Conservation (phyloP, 2,329 filamentous ascomycete species). For the Sarocladiaceae sp. region DNA sequence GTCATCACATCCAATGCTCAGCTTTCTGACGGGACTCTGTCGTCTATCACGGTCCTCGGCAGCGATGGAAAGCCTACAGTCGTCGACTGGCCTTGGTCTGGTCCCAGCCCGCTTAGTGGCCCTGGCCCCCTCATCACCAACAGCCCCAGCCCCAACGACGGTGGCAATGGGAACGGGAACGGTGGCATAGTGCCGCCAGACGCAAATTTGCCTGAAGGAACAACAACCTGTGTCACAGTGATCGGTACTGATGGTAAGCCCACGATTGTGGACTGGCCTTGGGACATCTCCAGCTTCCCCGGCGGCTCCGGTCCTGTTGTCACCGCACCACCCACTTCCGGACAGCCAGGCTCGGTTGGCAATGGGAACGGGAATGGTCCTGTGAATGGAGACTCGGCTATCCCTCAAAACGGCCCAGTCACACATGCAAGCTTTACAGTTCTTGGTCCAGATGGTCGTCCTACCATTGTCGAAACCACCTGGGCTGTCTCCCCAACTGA, state of each 20-base stretch:
- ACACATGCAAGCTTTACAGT: slow-evolving; percentile 9
- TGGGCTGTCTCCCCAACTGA: slow-evolving; percentile 17
- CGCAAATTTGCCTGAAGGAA: neutral
- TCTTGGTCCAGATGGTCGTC: slow-evolving; percentile 7
- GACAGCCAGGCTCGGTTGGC: neutral
- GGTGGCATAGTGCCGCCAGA: neutral
- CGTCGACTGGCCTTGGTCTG: slow-evolving; percentile 5
- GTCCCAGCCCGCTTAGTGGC: neutral
- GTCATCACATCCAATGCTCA: neutral
- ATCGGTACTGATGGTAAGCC: slow-evolving; percentile 7
- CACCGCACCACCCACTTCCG: neutral
- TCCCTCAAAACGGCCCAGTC: neutral
- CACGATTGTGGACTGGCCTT: slow-evolving; percentile 10
- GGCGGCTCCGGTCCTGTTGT: neutral
- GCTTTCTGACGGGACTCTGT: neutral
- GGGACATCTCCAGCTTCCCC: neutral
- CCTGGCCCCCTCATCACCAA: neutral
- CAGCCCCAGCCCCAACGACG: neutral
- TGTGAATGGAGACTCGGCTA: neutral
- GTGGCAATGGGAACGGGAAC: neutral
- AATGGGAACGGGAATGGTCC: neutral
- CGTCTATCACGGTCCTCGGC: neutral
- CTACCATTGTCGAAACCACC: slow-evolving; percentile 7
- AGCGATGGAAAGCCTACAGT: slow-evolving; percentile 11
- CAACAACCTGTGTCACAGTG: neutral